phyloP scores from a whole-genome alignment of 1,139 yeast genomes.

The Magnusiomyces tetraspermus region DNA sequence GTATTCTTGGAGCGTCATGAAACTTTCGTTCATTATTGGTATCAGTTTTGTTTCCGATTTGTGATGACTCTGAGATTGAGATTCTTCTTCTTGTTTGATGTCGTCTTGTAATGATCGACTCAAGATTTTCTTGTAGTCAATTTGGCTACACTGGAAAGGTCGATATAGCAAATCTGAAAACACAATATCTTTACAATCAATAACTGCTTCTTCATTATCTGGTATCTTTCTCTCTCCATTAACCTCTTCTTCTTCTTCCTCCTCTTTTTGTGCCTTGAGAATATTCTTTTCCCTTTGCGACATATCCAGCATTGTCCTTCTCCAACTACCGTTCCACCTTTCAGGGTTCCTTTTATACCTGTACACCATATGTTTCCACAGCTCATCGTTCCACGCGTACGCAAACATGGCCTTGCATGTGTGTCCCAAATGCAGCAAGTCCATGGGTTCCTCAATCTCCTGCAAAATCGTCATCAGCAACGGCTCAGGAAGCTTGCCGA shows the following conservation, averaged over 20 bases:
- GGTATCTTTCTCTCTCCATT: not conserved
- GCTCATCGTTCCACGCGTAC: constrained; percentile 53
- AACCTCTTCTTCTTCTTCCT: constrained; percentile 12
- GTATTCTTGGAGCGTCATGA: constrained; percentile 41
- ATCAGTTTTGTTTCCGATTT: constrained; percentile 12
- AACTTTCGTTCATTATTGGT: constrained; percentile 20
- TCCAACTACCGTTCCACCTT: constrained; percentile 74
- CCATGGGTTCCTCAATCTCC: constrained; percentile 38
- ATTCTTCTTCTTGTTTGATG: constrained; percentile 2
- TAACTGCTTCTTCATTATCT: constrained; percentile 37
- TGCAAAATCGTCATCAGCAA: constrained; percentile 27
- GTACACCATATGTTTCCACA: constrained; percentile 55
- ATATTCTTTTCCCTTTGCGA: constrained; percentile 11
- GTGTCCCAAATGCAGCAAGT: constrained; percentile 44
- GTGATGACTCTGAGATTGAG: not conserved
- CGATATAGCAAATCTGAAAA: constrained; percentile 61
- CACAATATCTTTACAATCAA: constrained; percentile 29
- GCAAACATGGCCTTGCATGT: constrained; percentile 65
- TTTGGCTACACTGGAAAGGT: constrained; percentile 70
- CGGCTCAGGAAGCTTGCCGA: constrained; percentile 49
- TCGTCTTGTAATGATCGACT: constrained; percentile 20
- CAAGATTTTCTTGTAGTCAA: constrained; percentile 39
- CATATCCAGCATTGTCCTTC: constrained; percentile 45
- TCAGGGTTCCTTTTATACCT: constrained; percentile 19
- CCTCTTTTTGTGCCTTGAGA: not conserved